Conservation (phyloP, 2,329 filamentous ascomycete species). For the Thelonectria olida region DNA sequence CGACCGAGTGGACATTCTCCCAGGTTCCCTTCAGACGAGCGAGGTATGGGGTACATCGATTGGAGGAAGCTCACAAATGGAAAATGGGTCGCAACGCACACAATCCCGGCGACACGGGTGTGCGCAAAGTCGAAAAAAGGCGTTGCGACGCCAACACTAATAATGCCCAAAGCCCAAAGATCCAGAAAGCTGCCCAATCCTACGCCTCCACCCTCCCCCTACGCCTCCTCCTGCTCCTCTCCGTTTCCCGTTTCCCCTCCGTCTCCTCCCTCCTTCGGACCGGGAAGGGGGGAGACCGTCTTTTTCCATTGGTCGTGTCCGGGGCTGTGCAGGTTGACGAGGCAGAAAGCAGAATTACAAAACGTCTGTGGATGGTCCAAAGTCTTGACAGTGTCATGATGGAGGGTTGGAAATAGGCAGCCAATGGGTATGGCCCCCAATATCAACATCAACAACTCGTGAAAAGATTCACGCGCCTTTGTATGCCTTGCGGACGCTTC, state of each 20-base stretch:
- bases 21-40: conserved; percentile 15
- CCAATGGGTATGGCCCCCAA: conserved; percentile 18
- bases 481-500: neutral
- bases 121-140: conserved; percentile 39
- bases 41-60: conserved; percentile 28
- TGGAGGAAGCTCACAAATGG: conserved; percentile 35
- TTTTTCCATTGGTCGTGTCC: conserved; percentile 12
- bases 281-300: neutral
- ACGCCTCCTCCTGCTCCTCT: conserved; percentile 8
- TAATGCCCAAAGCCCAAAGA: conserved; percentile 34
- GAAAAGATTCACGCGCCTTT: conserved; percentile 3
- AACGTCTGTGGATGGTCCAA: neutral
- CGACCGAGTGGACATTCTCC: conserved; percentile 29
- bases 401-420: conserved; percentile 16
- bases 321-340: conserved; percentile 16
- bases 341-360: conserved; percentile 13
- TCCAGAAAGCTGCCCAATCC: conserved; percentile 37
- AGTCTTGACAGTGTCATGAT: neutral
- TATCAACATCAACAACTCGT: conserved; percentile 2
- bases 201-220: conserved; percentile 26
- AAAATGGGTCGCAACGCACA: conserved; percentile 38
- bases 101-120: conserved; percentile 37
- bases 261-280: conserved; percentile 13
- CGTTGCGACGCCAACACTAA: conserved; percentile 36
- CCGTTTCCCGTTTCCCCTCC: conserved; percentile 9